Base-by-base conservation (phyloP, 163 green algal genomes). In the Scenedesmus sp. region DNA sequence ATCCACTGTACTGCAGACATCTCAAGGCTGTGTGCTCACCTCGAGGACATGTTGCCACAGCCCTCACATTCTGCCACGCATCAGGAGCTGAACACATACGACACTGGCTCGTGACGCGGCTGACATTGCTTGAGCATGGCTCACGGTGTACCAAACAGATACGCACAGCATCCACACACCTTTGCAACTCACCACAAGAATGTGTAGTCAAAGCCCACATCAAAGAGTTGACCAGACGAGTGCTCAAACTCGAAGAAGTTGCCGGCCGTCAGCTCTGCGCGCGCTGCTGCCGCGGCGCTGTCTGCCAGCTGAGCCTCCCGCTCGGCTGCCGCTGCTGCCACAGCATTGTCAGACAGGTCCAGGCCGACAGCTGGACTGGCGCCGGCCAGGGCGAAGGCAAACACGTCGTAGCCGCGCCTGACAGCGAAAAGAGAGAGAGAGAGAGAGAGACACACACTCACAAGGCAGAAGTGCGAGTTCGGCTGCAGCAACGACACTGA, bases 141-240 rank as follows among this genome's bases (percentile, higher is more conserved):
- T n/a, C n/a, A n/a, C n/a, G n/a, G 61, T 73, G 61, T 13, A 73
- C 22, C 3, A 37, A 42, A 15, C 6, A 15, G 51, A 2, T 35
- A 44, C 40, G 51, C 35, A 30, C 73, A 82, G 5, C n/a, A 13
- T 15, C 16, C 13, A 37, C 18, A n/a, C 6, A 83, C n/a, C 73
- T 5, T 35, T 83, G 22, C 16, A 78, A n/a, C 40, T 49, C 46
- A 86, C 81, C 81, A 89, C 13, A 89, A 44, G 46, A 89, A 89
- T 0, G 85, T 89, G 68, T 83, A 83, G 46, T 89, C 85, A 83
- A 78, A 89, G 1, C 85, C 85, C 30, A 83, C 15, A 43, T 89
- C 85, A 89, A 89, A 89, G 3, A 35, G 73, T 20, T 24, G 24
- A 18, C 61, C 35, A 44, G 35, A 46, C 61, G n/a, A 22, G 3